Base-by-base conservation (phyloP, 768 basidiomycete species). In the Austroboletus eburneus region DNA sequence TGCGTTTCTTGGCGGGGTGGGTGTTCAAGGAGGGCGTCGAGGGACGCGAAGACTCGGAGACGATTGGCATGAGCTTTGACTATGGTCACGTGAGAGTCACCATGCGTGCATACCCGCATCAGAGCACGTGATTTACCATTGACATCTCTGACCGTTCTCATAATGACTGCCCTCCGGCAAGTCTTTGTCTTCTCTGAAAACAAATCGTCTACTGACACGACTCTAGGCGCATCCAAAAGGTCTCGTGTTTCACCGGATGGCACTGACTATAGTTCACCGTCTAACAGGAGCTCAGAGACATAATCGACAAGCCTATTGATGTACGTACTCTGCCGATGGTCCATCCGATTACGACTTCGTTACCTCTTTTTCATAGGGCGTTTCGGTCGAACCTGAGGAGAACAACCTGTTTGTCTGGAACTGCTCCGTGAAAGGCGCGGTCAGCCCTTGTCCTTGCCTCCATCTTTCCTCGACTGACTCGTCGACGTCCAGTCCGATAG, bases 351-450 rank as follows among this genome's bases (percentile, higher is more conserved):
- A 39, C 55, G 49, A 39, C 38, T 36, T 22, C 39, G 51, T 46
- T 22, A 34, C 48, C 37, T 23, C 51, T 43, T 41, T 41, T 50
- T 18, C 47, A 34, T 49, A 91, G 89, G 83, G 80, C 13, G 54
- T 91, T 29, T 65, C 70, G 3, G 79, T 83, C 14, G 77, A 81
- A 36, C 72, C 80, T 2, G 70, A 76, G 35, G 89, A 90, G 9
- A 80, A 82, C 49, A 88, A 91, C 62, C 37, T 91, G 17, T 79
- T 87, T 46, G 68, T 80, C 49, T 91, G 90, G 91, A 79, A 84
- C 48, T 88, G 89, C 54, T 61, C 74, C 9, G 79, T 91, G 55
- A 87, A 83, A 62, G 89, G 83, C 45, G 72, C 79, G 39, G 89
- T 91, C 52, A 53, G 83, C 67, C 35, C 43, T 42, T 45, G 24